Base-by-base conservation (phyloP, 805 yeast species). In the Lipomyces anomalus region DNA sequence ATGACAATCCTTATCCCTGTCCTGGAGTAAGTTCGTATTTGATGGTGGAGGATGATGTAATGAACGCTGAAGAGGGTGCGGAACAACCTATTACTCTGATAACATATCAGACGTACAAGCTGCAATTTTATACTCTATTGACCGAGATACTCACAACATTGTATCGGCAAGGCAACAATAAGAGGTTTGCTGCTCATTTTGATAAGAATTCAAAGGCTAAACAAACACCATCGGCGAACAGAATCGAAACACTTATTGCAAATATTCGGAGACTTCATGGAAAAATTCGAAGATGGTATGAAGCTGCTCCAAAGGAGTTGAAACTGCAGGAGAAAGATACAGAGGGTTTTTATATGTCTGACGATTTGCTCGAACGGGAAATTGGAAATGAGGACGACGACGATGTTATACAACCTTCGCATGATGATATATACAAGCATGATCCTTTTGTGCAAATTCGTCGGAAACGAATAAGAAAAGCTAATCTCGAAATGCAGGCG, bases 401-500 rank as follows among this genome's bases (percentile, higher is more conserved):
- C 17, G 45, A 36, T 17, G 33, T 35, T 17, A 22, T 29, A 28
- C 6, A 24, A 3, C 34, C 37, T 18, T 43, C 40, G 21, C 18
- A 33, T 13, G 47, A 39, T 26, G 39, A 41, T 39, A 11, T 6
- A 24, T 16, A 33, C 22, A 24, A 33, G 20, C 13, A 18, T 16
- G 33, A 42, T 4, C 30, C 44, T 11, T 16, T 21, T 16, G 39
- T 35, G 28, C 20, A 38, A 4, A 36, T 33, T n/a, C 41, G 47
- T n/a, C 39, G 47, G 3, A 28, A 24, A 22, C 29, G 36, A 29
- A 23, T 46, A 6, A 24, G 35, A n/a, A 21, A 17, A 4, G 49
- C 43, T 21, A 11, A 42, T 3, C 44, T 44, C 30, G 43, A 43
- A 13, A 35, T 45, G 9, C 46, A 48, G 18, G 52, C 52, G 6